Percentiles rank a stretch among this genome's conserved stretches.
Conservation (phyloP, 768 basidiomycete genomes). For the Boletellus ananiceps region DNA sequence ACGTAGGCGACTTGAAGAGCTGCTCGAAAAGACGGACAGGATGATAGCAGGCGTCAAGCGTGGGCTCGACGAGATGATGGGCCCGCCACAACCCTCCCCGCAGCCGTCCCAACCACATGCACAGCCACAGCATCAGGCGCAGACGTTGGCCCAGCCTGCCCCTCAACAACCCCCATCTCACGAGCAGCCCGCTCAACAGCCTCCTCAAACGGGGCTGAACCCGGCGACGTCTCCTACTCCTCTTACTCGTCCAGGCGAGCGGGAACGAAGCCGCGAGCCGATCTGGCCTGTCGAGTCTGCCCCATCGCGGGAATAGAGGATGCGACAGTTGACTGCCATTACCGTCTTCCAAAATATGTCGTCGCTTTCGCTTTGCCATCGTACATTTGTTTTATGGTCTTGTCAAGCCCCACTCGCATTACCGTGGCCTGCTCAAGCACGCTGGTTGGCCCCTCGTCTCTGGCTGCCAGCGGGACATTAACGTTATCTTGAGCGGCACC, state of each 20-base stretch:
- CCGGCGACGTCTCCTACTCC: slow-evolving; percentile 17
- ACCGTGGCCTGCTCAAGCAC: slow-evolving; percentile 1
- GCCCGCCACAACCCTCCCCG: slow-evolving; percentile 23
- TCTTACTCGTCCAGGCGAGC: slow-evolving; percentile 22
- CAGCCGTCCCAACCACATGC: slow-evolving; percentile 18
- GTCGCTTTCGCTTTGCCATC: slow-evolving; percentile 31
- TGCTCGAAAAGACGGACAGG: slow-evolving; percentile 70
- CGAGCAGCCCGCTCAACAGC: slow-evolving; percentile 25
- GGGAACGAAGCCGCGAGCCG: slow-evolving; percentile 27
- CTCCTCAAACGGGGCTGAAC: slow-evolving; percentile 15
- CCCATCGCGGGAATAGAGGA: slow-evolving; percentile 25
- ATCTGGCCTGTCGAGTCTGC: slow-evolving; percentile 29
- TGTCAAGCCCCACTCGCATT: slow-evolving; percentile 26
- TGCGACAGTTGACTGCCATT: slow-evolving; percentile 9
- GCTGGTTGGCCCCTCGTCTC: slow-evolving; percentile 14
- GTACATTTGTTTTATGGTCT: slow-evolving; percentile 13
- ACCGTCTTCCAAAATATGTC: slow-evolving; percentile 13
- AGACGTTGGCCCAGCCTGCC: slow-evolving; percentile 21
- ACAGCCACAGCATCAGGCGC: slow-evolving; percentile 24
- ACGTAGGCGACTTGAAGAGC: slow-evolving; percentile 61
- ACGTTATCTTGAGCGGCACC: slow-evolving; percentile 20
- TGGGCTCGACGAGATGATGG: slow-evolving; percentile 73
- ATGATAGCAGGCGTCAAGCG: slow-evolving; percentile 69
- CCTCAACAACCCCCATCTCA: slow-evolving; percentile 23
- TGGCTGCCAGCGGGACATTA: slow-evolving; percentile 22